phyloP scores from a whole-genome alignment of 371 early-diverging fungal species.

The Coemansia sp. region DNA sequence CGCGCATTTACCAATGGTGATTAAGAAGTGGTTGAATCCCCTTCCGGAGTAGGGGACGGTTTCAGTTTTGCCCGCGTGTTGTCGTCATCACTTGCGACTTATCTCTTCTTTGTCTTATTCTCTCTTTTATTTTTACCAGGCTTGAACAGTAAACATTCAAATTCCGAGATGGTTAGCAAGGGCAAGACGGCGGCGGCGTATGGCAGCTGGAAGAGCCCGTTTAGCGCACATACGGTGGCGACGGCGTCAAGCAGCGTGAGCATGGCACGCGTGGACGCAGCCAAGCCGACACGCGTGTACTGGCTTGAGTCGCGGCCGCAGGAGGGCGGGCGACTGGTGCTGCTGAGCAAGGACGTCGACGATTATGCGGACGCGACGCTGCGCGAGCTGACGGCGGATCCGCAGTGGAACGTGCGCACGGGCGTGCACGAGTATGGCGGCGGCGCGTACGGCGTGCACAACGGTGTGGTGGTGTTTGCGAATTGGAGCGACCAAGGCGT shows the following conservation, averaged over 20 bases:
- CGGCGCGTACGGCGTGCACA: conserved; percentile 60
- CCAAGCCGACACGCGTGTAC: conserved; percentile 32
- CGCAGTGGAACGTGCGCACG: conserved; percentile 54
- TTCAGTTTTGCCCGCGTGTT: too few species aligned
- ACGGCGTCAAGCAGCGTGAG: conserved; percentile 17
- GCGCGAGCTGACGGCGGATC: conserved; percentile 43
- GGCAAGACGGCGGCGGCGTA: conserved; percentile 17
- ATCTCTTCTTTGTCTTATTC: too few species aligned
- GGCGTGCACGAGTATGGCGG: conserved; percentile 81
- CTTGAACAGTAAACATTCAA: too few species aligned
- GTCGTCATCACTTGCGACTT: too few species aligned
- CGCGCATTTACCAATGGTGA: too few species aligned
- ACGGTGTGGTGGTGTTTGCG: conserved; percentile 62
- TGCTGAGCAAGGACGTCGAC: conserved; percentile 32
- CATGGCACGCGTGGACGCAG: conserved; percentile 22
- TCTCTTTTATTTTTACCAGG: too few species aligned
- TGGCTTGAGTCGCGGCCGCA: conserved; percentile 45
- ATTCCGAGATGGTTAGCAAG: too few species aligned
- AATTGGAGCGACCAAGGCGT: conserved; percentile 61
- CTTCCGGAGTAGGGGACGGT: too few species aligned
- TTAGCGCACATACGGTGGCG: conserved; percentile 27
- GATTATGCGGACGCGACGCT: conserved; percentile 21
- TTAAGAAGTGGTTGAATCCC: too few species aligned
- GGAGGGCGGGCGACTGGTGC: conserved; percentile 33
- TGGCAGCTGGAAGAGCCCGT: conserved; percentile 47